Base-by-base conservation (phyloP, 2,329 filamentous ascomycete species). In the Aspergillus caelatus region DNA sequence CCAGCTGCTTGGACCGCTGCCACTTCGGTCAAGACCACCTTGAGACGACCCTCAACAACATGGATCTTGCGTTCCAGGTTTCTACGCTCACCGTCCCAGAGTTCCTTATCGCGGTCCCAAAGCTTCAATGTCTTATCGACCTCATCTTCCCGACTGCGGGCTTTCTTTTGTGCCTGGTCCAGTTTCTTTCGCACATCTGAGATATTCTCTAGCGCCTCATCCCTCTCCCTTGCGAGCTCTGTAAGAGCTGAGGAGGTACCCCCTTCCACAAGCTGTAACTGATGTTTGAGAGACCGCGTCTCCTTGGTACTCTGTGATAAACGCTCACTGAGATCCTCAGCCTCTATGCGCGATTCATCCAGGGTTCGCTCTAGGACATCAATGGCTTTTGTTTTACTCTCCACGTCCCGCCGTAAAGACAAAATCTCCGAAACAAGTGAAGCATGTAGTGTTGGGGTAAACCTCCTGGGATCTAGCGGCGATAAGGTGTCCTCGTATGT, bases 351-450 rank as follows among this genome's bases (percentile, higher is more conserved):
- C 1, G 88, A 84, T 1, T 86, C 81, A 65, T 96, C 89, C 39
- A 99, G 81, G 30, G 85, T 88, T 1, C 85, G 82, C 78, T 99
- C 95, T 19, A 99, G 83, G 59, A 86, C 88, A 74, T 97, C 94
- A 60, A 99, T 97, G 59, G 93, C 86, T 71, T 88, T 92, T 52
- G 90, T 86, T 79, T 97, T 97, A 48, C 91, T 92, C 74, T 99
- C 95, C 66, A 98, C 88, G 68, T 99, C 95, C 62, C 95, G 86
- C 26, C 94, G 88, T 57, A 99, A 81, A 2, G 89, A 88, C 45
- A 99, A 82, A 66, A 99, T 99, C 77, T 99, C 95, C 0, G 94
- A 94, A 0, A 99, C 94, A 8, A 99, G 82, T 57, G 92, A 97
- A 10, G 95, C 95, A 77, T 98, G 95, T 12, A 99, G 81, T 0